Evolutionary conservation across 108 stramenopile species (phyloP), one percentile per base, ranked within the genome.

Genomic region (Chaetoceros muelleri): DNA sequence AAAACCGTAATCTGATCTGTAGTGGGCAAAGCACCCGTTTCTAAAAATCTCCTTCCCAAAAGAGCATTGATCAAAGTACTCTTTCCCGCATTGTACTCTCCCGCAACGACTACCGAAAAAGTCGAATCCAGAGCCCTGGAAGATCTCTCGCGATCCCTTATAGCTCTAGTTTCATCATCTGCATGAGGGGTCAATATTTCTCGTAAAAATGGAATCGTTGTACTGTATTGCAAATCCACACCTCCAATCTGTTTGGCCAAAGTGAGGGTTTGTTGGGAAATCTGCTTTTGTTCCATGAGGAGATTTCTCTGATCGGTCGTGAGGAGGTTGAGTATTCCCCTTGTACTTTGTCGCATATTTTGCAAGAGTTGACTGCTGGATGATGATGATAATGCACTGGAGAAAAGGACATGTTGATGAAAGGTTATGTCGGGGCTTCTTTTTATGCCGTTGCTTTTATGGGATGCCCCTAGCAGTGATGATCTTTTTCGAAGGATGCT

Each of bases 61-160:
- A 96, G 46, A 0, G 87, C 89, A 69, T 81, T 81, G 31, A 96
- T 80, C 18, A 96, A 58, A 20, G 88, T 79, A 1, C 80, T 81
- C 64, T 96, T 96, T 23, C 96, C 96, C 20, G 80, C 63, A 61
- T 91, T 94, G 53, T 94, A 85, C 60, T 85, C 84, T 31, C 87
- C 87, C 19, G 87, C 87, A 66, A 86, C 63, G 0, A 85, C 80
- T 5, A 86, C 76, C 13, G 82, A 80, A 63, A 90, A 90, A 19
- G 76, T 69, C 18, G 73, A 47, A 10, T 44, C 28, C 17, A 24
- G 34, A 5, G 34, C 34, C 13, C 13, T 13, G 5, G 5, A 10
- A 5, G 34, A 40, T 5, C 13, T 13, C 5, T 5, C 34, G 5
- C 34, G 5, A 13, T 40, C 34, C 13, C 8, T 10, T 40, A 40